Percentiles rank a stretch among this genome's conserved stretches.
These are phyloP conservation scores for Gossypium arboreum DNA, from an alignment of 345 rosid species.

Conservation along the genomic window DNA sequence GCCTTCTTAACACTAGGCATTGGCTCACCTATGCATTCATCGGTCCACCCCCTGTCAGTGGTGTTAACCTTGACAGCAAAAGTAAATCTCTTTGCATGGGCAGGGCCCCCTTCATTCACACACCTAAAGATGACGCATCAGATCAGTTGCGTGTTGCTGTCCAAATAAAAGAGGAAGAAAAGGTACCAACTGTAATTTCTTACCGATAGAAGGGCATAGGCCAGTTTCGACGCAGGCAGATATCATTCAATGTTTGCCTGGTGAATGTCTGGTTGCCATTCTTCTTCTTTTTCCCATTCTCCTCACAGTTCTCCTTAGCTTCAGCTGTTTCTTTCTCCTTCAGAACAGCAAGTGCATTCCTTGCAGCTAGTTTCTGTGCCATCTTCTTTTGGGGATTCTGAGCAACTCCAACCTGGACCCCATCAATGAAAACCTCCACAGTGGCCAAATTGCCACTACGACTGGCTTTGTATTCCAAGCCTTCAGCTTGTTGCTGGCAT, in stretches of 20 bases:
- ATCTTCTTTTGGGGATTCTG: conserved; percentile 97
- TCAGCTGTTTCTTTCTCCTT: conserved; percentile 77
- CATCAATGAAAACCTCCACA: conserved; percentile 93
- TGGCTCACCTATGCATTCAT: conserved; percentile 91
- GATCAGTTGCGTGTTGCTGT: background rate
- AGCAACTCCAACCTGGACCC: conserved; percentile 83
- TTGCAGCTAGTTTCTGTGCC: conserved; percentile 99
- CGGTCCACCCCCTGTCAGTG: conserved; percentile 77
- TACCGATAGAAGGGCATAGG: conserved; percentile 94
- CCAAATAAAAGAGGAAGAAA: background rate
- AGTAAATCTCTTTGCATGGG: conserved; percentile 90
- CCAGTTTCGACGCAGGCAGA: conserved; percentile 93
- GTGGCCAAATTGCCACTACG: conserved; percentile 87
- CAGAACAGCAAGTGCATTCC: conserved; percentile 80
- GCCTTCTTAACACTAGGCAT: conserved; percentile 99
- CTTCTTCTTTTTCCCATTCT: conserved; percentile 59
- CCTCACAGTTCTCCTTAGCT: conserved; percentile 45
- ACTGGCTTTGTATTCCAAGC: conserved; percentile 84
- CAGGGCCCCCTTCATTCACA: conserved; percentile 91
- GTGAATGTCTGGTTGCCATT: conserved; percentile 86
- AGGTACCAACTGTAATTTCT: conserved; percentile 1
- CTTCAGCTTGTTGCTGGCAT: conserved; percentile 98
- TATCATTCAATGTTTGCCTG: conserved; percentile 87
- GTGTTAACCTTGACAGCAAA: conserved; percentile 83
- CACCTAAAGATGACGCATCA: conserved; percentile 42